Percentiles rank a stretch among this genome's conserved stretches.
Evolutionary conservation across 257 asterid species (phyloP).

Genomic region (Nicotiana benthamiana): DNA sequence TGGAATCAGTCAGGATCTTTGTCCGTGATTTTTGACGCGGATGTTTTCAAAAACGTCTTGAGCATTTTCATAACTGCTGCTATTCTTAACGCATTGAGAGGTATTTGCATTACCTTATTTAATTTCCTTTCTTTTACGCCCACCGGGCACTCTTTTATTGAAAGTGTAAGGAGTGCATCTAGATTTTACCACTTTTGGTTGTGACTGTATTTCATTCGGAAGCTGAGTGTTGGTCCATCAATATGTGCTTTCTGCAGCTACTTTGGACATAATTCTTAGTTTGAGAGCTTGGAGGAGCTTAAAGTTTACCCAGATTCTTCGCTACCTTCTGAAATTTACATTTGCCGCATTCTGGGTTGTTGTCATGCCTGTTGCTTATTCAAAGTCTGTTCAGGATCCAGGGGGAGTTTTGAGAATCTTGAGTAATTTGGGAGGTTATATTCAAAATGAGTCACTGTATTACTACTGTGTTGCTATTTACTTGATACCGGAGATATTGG

Average conservation of each 20-base stretch:
- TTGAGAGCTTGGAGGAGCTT: conserved; percentile 87
- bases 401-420: conserved; percentile 68
- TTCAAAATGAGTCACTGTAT: conserved; percentile 59
- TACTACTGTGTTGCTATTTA: conserved; percentile 76
- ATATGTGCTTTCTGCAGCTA: conserved; percentile 50
- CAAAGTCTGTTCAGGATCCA: conserved; percentile 72
- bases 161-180: background rate
- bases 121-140: conserved; percentile 1
- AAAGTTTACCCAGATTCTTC: conserved; percentile 66
- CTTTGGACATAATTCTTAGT: conserved; percentile 73
- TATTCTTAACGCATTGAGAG: conserved; percentile 71
- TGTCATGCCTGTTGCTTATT: conserved; percentile 76
- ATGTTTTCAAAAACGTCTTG: conserved; percentile 57
- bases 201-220: background rate
- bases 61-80: conserved; percentile 98
- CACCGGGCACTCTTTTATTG: background rate
- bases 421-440: conserved; percentile 58
- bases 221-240: background rate
- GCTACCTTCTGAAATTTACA: conserved; percentile 73
- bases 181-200: background rate
- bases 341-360: conserved; percentile 88
- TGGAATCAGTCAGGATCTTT: conserved; percentile 72
- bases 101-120: conserved; percentile 26
- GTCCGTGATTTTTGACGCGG: conserved; percentile 48
- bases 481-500: conserved; percentile 78